Evolutionary conservation across 2,329 filamentous ascomycete genomes (phyloP).

Genomic region (Byssothecium circinans): DNA sequence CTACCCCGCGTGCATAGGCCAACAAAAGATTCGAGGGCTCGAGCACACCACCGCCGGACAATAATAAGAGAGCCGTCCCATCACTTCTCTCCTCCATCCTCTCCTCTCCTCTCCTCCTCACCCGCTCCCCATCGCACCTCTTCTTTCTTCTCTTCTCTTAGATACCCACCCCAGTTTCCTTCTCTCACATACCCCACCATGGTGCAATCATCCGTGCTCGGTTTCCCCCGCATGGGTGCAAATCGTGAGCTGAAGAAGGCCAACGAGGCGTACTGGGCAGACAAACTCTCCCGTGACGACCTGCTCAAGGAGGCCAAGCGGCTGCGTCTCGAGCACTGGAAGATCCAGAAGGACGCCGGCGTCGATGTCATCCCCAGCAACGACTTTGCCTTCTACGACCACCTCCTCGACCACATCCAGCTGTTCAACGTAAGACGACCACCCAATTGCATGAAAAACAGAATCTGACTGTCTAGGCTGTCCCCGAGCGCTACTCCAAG

Average conservation of each 20-base stretch:
- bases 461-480: conserved; percentile 60
- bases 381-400: conserved; percentile 98
- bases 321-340: conserved; percentile 95
- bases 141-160: conserved; percentile 6
- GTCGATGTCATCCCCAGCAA: conserved; percentile 99
- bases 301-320: conserved; percentile 95
- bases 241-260: conserved; percentile 99
- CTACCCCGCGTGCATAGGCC: conserved; percentile 27
- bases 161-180: conserved; percentile 10
- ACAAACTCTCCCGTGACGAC: conserved; percentile 88
- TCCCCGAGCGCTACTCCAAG: conserved; percentile 91
- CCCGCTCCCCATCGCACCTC: conserved; percentile 13
- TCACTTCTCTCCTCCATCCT: conserved; percentile 11
- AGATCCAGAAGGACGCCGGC: conserved; percentile 98
- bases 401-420: conserved; percentile 97
- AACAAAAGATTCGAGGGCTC: conserved; percentile 29
- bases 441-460: conserved; percentile 10
- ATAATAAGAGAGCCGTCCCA: conserved; percentile 10
- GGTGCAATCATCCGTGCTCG: conserved; percentile 74
- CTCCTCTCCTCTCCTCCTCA: conserved; percentile 14
- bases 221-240: conserved; percentile 98
- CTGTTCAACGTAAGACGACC: conserved; percentile 74
- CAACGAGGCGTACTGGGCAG: conserved; percentile 96
- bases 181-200: conserved; percentile 37
- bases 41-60: conserved; percentile 40